Base-by-base conservation (phyloP, 192 early-diverging fungal genomes). In the Rhizophagus prolifer region DNA sequence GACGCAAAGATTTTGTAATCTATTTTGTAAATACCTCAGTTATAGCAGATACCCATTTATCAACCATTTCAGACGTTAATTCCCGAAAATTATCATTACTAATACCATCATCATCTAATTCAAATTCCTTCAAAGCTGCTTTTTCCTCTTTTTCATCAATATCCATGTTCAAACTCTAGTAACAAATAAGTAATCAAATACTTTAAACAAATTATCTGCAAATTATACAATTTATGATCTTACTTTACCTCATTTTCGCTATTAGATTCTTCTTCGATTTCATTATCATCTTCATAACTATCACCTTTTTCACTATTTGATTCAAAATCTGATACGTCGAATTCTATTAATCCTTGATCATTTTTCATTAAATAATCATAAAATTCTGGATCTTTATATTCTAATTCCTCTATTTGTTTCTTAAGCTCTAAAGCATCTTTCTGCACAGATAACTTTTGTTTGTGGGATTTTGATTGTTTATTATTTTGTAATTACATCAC, bases 301-400 rank as follows among this genome's bases (percentile, higher is more conserved):
- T 86, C 82, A 14, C 81, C 83, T 25, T 82, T 78, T 70, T 84
- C 71, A 28, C 78, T 84, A 3, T 79, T 79, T 19, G 64, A 66
- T 28, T 80, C 85, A 10, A n/a, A 54, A 23, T 83, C 83, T 28
- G 86, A 84, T 41, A 89, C 82, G 25, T 89, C 89, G 85, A 98
- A 96, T 13, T 91, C 88, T 58, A 99, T 85, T 64, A 96, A 89
- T 60, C 85, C 90, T 41, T 88, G 79, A 82, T 97, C 95, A 74
- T 97, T 95, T 82, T 97, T 89, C 78, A 91, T 79, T 83, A 99
- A 85, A 80, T 89, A 99, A 82, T 99, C 85, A 86, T 91, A 95
- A 81, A 99, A 99, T 78, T 92, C 88, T 16, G 96, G 95, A 77
- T 99, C 96, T 78, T 91, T 91, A 72, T 91, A 83, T 78, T 92